Conservation (phyloP, 202 grass and related monocot species). For the Miscanthus sacchariflorus region DNA sequence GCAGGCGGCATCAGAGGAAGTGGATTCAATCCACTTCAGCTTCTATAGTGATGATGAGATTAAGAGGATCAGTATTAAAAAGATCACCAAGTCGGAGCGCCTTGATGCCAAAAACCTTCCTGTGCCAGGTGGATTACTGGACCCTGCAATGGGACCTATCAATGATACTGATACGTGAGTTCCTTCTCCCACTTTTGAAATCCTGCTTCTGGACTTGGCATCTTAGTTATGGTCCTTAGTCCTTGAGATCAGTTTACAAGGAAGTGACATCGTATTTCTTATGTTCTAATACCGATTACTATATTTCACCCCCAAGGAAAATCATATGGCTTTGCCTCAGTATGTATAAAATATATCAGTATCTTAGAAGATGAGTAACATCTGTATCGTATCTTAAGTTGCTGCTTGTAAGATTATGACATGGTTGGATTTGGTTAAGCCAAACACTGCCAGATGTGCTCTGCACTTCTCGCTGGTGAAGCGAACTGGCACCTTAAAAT, state of each 20-base stretch:
- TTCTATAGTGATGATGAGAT: slow-evolving; percentile 77
- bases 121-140: slow-evolving; percentile 80
- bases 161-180: slow-evolving; percentile 74
- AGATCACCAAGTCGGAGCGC: slow-evolving; percentile 69
- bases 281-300: not conserved
- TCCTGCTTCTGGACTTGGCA: not conserved
- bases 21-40: slow-evolving; percentile 75
- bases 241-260: slow-evolving; percentile 6
- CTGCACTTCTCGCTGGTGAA: not conserved
- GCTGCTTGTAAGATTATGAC: slow-evolving; percentile 10
- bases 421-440: not conserved
- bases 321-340: not conserved
- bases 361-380: not conserved
- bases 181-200: slow-evolving; percentile 6
- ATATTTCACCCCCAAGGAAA: not conserved
- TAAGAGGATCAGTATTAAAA: slow-evolving; percentile 73
- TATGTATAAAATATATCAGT: not conserved
- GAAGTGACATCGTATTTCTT: not conserved
- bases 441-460: not conserved
- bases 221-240: not conserved
- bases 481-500: not conserved
- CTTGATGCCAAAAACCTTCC: slow-evolving; percentile 70
- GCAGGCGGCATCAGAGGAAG: slow-evolving; percentile 71
- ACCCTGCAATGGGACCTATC: slow-evolving; percentile 82
- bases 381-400: slow-evolving; percentile 2